phyloP scores from a whole-genome alignment of 768 basidiomycete species.

The Pseudohyphozyma bogoriensis region DNA sequence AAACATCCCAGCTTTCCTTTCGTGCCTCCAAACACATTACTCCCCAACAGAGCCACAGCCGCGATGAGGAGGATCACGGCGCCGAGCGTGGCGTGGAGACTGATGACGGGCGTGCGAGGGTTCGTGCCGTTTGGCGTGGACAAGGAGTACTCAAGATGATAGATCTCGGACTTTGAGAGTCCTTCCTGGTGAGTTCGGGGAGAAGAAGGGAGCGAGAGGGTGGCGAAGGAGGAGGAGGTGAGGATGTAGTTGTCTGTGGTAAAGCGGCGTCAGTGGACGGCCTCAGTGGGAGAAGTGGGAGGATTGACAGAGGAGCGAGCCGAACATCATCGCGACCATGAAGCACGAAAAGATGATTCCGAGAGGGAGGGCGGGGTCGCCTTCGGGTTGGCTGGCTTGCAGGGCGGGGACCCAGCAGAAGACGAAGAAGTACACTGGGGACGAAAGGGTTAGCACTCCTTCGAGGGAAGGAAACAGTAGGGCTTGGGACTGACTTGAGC shows the following conservation, averaged over 20 bases:
- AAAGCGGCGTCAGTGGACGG: conserved; percentile 37
- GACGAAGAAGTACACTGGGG: conserved; percentile 75
- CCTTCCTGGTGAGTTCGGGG: not conserved
- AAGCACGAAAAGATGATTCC: conserved; percentile 72
- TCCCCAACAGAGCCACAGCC: conserved; percentile 49
- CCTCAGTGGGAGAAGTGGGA: conserved; percentile 37
- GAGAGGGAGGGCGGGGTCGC: conserved; percentile 48
- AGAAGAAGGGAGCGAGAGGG: not conserved
- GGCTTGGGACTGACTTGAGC: not conserved
- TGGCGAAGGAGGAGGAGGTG: not conserved
- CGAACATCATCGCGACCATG: conserved; percentile 57
- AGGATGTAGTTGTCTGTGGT: not conserved
- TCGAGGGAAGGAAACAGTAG: no score
- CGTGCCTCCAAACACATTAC: conserved; percentile 44
- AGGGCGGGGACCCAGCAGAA: conserved; percentile 63
- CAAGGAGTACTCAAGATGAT: not conserved
- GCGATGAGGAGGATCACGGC: conserved; percentile 54
- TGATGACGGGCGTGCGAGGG: no score
- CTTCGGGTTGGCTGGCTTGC: not conserved
- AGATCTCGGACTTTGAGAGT: not conserved
- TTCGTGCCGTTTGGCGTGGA: no score
- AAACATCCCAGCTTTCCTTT: conserved; percentile 59
- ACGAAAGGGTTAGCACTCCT: not conserved
- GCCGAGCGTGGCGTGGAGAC: conserved; percentile 58
- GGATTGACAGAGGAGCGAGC: conserved; percentile 49